A percentile compares a stretch with the other conserved stretches of the same genome.
phyloP scores from a whole-genome alignment of 2,329 filamentous ascomycete species.

The Dactylellina drechsleri region DNA sequence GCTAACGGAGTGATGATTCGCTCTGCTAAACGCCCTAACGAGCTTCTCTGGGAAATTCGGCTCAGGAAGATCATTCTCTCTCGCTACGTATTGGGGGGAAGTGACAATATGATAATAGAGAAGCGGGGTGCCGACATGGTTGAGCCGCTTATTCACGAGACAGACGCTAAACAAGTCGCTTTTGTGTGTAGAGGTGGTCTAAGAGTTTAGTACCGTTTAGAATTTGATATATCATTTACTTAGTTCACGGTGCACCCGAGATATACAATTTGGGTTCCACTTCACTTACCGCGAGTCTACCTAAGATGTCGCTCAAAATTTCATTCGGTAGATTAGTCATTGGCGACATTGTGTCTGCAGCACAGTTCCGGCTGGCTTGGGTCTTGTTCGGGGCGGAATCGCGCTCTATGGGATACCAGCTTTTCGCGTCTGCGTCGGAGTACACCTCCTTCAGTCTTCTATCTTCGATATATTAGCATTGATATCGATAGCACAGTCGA shows the following conservation, averaged over 20 bases:
- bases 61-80: too few relatives aligned
- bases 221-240: too few relatives aligned
- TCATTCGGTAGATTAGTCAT: conserved; percentile 21
- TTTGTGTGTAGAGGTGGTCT: not conserved
- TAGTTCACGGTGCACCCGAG: too few relatives aligned
- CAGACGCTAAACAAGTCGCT: conserved; percentile 1
- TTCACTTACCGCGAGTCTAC: conserved; percentile 4
- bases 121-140: not conserved
- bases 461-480: too few relatives aligned
- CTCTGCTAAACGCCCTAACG: not conserved
- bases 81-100: too few relatives aligned
- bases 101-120: conserved; percentile 9
- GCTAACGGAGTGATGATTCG: not conserved
- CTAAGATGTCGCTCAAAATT: conserved; percentile 7
- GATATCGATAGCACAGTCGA: too few relatives aligned
- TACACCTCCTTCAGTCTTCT: too few relatives aligned
- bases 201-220: not conserved
- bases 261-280: too few relatives aligned
- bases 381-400: too few relatives aligned
- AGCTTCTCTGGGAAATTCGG: not conserved
- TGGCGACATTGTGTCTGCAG: conserved; percentile 2
- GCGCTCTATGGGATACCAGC: too few relatives aligned
- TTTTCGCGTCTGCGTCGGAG: too few relatives aligned
- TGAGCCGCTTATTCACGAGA: conserved; percentile 2
- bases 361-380: too few relatives aligned